A percentile compares a stretch with the other conserved stretches of the same genome.
phyloP scores from a whole-genome alignment of 805 yeast species.

The Ogataea trehaloabstinens region DNA sequence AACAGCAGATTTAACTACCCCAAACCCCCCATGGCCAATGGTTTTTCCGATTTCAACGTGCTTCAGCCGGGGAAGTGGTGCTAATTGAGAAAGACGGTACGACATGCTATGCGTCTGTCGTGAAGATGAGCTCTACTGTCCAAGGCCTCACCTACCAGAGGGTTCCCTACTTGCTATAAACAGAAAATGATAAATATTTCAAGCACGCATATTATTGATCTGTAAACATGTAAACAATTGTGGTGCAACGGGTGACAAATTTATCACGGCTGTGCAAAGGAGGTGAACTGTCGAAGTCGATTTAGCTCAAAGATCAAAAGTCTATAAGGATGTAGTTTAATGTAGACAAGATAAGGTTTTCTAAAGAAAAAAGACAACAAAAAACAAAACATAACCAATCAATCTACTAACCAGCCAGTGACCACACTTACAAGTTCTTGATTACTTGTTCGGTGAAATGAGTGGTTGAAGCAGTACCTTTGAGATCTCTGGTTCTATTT shows the following conservation, averaged over 20 bases:
- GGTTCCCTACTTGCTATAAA: no score
- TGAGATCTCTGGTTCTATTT: constrained; percentile 95
- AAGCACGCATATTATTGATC: no score
- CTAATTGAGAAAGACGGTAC: constrained; percentile 44
- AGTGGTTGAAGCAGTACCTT: constrained; percentile 85
- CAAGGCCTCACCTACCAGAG: no score
- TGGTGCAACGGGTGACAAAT: no score
- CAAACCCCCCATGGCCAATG: constrained; percentile 69
- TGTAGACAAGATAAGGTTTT: neutral
- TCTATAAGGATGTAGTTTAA: neutral
- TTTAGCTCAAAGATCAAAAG: no score
- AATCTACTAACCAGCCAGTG: no score
- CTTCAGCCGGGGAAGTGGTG: constrained; percentile 47
- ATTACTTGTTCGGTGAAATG: constrained; percentile 93
- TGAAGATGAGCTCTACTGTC: no score
- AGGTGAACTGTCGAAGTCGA: no score
- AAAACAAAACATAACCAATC: neutral
- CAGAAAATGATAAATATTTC: no score
- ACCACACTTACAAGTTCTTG: constrained; percentile 58
- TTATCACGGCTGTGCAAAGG: no score
- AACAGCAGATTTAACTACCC: constrained; percentile 53
- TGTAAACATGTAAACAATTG: no score
- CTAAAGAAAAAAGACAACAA: neutral
- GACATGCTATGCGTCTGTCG: constrained; percentile 18
- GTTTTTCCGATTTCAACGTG: constrained; percentile 48